Evolutionary conservation across 192 early-diverging fungal species (phyloP).

Genomic region (Backusella psychrophila): DNA sequence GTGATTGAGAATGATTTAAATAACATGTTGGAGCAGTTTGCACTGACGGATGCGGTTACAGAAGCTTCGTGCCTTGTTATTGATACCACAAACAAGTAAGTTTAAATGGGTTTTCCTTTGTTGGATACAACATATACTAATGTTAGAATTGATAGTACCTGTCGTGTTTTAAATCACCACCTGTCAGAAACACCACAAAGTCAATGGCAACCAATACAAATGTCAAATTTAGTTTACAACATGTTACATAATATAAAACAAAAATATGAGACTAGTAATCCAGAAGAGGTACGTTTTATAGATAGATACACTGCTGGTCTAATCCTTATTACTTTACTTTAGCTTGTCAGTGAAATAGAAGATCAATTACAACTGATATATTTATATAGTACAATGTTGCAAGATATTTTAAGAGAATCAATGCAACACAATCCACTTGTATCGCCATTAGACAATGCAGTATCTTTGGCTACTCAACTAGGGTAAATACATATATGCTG

Average conservation of each 20-base stretch:
- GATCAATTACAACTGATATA: slow-evolving; percentile 45
- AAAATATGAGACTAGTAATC: slow-evolving; percentile 21
- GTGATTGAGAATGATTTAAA: slow-evolving; percentile 40
- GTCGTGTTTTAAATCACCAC: slow-evolving; percentile 18
- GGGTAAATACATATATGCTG: slow-evolving; percentile 10
- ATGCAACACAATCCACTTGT: not conserved
- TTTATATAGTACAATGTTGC: slow-evolving; percentile 29
- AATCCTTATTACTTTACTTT: not conserved
- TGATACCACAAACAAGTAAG: slow-evolving; percentile 44
- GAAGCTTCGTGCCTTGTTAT: slow-evolving; percentile 41
- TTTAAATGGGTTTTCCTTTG: not conserved
- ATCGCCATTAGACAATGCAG: not conserved
- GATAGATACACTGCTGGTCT: not conserved
- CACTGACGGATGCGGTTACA: slow-evolving; percentile 24
- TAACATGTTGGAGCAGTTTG: slow-evolving; percentile 38
- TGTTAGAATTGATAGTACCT: slow-evolving; percentile 14
- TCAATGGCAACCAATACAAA: slow-evolving; percentile 19
- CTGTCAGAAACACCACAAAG: slow-evolving; percentile 16
- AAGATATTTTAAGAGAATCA: slow-evolving; percentile 16
- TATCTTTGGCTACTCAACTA: slow-evolving; percentile 16
- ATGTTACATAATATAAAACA: slow-evolving; percentile 28
- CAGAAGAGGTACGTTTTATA: slow-evolving; percentile 42
- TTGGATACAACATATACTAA: not conserved
- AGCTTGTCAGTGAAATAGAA: slow-evolving; percentile 48
- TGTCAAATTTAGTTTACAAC: slow-evolving; percentile 27